Evolutionary conservation across 2,329 filamentous ascomycete genomes (phyloP).

Genomic region (Boeremia lycopersici): DNA sequence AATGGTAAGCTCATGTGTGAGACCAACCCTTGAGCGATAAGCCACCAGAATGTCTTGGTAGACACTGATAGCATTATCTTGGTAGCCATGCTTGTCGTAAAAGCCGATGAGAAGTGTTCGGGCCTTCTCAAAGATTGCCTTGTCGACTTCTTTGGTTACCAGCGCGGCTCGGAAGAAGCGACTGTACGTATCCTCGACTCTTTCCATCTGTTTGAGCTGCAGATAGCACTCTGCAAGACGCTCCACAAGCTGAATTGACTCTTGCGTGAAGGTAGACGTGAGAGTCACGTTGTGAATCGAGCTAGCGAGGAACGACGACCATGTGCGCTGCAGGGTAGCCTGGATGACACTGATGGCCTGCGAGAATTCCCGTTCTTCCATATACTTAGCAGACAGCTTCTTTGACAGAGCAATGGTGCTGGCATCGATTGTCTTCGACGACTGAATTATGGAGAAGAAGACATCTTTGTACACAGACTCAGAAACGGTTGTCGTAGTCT

Average conservation of each 20-base stretch:
- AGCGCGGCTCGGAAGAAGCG: constrained; percentile 49
- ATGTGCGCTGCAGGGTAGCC: constrained; percentile 52
- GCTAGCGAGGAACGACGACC: constrained; percentile 54
- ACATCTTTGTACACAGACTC: constrained; percentile 54
- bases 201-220: constrained; percentile 44
- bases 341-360: constrained; percentile 56
- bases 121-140: constrained; percentile 42
- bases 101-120: constrained; percentile 44
- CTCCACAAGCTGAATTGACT: constrained; percentile 55
- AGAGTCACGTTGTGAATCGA: constrained; percentile 54
- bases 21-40: constrained; percentile 37
- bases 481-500: constrained; percentile 45
- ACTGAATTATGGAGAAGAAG: constrained; percentile 50
- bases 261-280: constrained; percentile 51
- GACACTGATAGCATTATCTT: constrained; percentile 44
- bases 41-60: constrained; percentile 48
- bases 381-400: constrained; percentile 51
- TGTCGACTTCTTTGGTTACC: constrained; percentile 36
- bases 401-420: constrained; percentile 51
- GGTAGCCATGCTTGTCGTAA: constrained; percentile 48
- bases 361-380: constrained; percentile 54
- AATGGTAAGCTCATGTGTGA: constrained; percentile 53
- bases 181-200: constrained; percentile 48
- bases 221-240: constrained; percentile 55
- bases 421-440: constrained; percentile 48